Percentiles rank a stretch among this genome's conserved stretches.
These are phyloP conservation scores for Bipolaris oryzae DNA, from an alignment of 2,329 filamentous ascomycete genomes.

Conservation along the genomic window DNA sequence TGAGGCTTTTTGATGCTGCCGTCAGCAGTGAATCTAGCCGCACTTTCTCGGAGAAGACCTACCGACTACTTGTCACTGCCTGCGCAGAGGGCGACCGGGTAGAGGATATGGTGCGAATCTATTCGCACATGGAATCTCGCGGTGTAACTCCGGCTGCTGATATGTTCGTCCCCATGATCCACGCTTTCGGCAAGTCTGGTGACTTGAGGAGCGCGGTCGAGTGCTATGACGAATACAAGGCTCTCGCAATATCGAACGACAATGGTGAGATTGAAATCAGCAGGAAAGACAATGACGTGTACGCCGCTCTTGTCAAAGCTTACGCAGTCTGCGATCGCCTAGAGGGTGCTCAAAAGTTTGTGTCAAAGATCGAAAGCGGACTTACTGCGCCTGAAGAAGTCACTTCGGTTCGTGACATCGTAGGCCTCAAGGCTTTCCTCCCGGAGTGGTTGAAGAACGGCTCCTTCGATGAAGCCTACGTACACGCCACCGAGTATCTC, in stretches of 20 bases:
- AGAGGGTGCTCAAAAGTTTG: slow-evolving; percentile 83
- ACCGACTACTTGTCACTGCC: slow-evolving; percentile 82
- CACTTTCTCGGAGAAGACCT: slow-evolving; percentile 79
- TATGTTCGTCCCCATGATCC: slow-evolving; percentile 92
- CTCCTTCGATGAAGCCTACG: slow-evolving; percentile 73
- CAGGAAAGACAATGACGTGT: slow-evolving; percentile 81
- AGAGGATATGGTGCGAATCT: slow-evolving; percentile 87
- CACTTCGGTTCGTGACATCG: slow-evolving; percentile 69
- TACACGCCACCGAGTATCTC: slow-evolving; percentile 69
- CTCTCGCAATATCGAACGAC: slow-evolving; percentile 83
- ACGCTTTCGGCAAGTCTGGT: slow-evolving; percentile 81
- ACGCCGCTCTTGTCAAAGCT: slow-evolving; percentile 88
- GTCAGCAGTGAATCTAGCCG: slow-evolving; percentile 64
- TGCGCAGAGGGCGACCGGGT: slow-evolving; percentile 83
- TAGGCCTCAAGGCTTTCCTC: slow-evolving; percentile 77
- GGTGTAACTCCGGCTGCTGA: slow-evolving; percentile 76
- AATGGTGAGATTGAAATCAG: slow-evolving; percentile 70
- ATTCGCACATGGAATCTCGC: slow-evolving; percentile 85
- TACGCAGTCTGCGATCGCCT: slow-evolving; percentile 82
- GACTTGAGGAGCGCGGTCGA: slow-evolving; percentile 89
- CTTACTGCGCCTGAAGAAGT: slow-evolving; percentile 59
- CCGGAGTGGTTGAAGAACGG: slow-evolving; percentile 75
- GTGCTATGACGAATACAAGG: slow-evolving; percentile 93
- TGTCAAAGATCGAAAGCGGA: slow-evolving; percentile 73
- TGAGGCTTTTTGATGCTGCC: slow-evolving; percentile 84